Evolutionary conservation across 2,329 filamentous ascomycete genomes (phyloP), one percentile per base, ranked within the genome.

Genomic region (Claviceps sp.): DNA sequence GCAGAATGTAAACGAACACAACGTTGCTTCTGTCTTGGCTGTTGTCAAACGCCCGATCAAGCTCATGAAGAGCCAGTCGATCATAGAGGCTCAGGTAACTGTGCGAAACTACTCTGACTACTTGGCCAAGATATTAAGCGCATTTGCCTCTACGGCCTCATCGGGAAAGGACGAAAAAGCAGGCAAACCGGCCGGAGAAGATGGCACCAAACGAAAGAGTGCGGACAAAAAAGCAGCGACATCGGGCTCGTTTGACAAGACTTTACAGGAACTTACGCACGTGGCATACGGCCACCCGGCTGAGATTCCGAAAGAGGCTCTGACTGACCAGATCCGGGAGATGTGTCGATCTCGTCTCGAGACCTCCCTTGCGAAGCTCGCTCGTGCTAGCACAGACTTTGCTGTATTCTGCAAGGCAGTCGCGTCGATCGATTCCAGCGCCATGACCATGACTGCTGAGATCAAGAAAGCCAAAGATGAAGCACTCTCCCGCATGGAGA

Each of bases 311-410:
- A 62, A 68, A 26, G 71, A 71, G 5, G 61, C 67, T 1, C 55
- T 81, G 22, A 79, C 74, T 0, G 73, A 74, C n/a, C 75, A 72
- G 54, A 62, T 77, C 2, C 72, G 73, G 55, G 72, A 75, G n/a
- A 61, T 76, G 4, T 76, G 78, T 55, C 73, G 78, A n/a, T 72
- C 69, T 42, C 71, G 75, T n/a, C 68, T 84, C 18, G 73, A 77
- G 43, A 76, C 78, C 3, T 75, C 77, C 0, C 77, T 84, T 54
- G 75, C 76, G 8, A 78, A 77, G 58, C 67, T 84, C 20, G 72
- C 79, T 6, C 73, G 74, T 49, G 73, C 73, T 44, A 68, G 75
- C 0, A 72, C 75, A 30, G 75, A 78, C 54, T 76, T 77, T 47
- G 66, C 66, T 11, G 72, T 73, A 47, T 71, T 82, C 46, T 81